These are phyloP conservation scores for Oxytropis ochrocephala DNA, from an alignment of 306 rosid genomes.

Conservation along the genomic window DNA sequence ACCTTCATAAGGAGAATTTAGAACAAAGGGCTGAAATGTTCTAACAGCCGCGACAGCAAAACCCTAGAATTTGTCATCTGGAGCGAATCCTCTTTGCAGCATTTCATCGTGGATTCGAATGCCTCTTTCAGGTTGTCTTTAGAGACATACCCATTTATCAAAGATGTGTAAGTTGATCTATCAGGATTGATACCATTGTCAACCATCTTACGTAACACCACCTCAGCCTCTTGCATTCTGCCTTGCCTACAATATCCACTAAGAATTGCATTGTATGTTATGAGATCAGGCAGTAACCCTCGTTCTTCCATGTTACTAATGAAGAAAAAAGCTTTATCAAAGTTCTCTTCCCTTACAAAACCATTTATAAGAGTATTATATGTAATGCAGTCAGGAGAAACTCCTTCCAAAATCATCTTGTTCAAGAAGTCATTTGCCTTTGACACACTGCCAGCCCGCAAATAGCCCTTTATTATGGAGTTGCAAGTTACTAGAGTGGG, in stretches of 20 bases:
- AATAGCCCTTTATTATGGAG: conserved; percentile 68
- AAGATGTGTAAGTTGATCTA: conserved; percentile 60
- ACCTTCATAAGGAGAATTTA: conserved; percentile 27
- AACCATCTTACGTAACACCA: conserved; percentile 65
- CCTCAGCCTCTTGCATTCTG: conserved; percentile 74
- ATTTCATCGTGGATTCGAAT: conserved; percentile 85
- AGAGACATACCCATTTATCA: conserved; percentile 80
- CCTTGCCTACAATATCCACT: conserved; percentile 67
- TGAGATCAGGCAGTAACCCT: conserved; percentile 57
- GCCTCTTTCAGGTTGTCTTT: conserved; percentile 81
- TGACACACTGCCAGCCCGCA: conserved; percentile 50
- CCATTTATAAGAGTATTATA: conserved; percentile 81
- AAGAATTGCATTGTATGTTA: conserved; percentile 68
- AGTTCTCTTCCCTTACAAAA: conserved; percentile 61
- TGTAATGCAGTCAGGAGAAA: conserved; percentile 65
- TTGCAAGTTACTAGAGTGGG: conserved; percentile 71
- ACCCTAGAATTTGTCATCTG: conserved; percentile 73
- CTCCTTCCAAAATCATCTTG: conserved; percentile 61
- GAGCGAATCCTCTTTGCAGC: conserved; percentile 84
- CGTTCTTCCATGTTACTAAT: conserved; percentile 61
- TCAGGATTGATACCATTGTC: conserved; percentile 72
- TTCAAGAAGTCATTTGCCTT: conserved; percentile 56
- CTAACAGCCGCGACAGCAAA: background rate
- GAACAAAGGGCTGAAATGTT: conserved; percentile 1
- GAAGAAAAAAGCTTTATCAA: conserved; percentile 56